Percentiles rank a stretch among this genome's conserved stretches.
These are phyloP conservation scores for Polymyxa betae DNA, from an alignment of 208 protist genomes.

Conservation along the genomic window DNA sequence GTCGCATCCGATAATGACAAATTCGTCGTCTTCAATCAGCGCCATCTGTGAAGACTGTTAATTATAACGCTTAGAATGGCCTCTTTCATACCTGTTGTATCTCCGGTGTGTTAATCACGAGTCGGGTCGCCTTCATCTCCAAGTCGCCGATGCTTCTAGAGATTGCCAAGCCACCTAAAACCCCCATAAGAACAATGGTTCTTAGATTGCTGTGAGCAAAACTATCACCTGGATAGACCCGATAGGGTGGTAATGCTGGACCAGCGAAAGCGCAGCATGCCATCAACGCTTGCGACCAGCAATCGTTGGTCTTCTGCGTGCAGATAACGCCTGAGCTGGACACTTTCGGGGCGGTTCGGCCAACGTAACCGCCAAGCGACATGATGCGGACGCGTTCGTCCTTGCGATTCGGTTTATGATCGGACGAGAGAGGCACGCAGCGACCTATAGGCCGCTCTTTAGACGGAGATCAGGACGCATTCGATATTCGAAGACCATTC, in stretches of 20 bases:
- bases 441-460: background rate
- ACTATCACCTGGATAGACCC: constrained; percentile 19
- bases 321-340: background rate
- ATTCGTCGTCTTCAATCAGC: constrained; percentile 47
- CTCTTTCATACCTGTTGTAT: background rate
- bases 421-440: constrained; percentile 39
- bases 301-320: background rate
- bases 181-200: background rate
- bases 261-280: background rate
- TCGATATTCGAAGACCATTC: background rate
- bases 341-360: background rate
- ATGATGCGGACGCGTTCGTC: background rate
- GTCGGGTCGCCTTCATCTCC: constrained; percentile 50
- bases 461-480: background rate
- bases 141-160: constrained; percentile 37
- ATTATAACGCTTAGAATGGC: background rate
- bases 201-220: background rate
- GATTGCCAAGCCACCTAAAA: constrained; percentile 23
- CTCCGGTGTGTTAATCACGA: constrained; percentile 42
- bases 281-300: background rate
- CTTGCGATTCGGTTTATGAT: constrained; percentile 63
- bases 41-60: background rate
- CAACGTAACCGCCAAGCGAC: background rate
- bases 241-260: background rate
- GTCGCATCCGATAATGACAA: constrained; percentile 63